Evolutionary conservation across 1,284 basidiomycete genomes (phyloP).

Genomic region (Volvariella surrecta): DNA sequence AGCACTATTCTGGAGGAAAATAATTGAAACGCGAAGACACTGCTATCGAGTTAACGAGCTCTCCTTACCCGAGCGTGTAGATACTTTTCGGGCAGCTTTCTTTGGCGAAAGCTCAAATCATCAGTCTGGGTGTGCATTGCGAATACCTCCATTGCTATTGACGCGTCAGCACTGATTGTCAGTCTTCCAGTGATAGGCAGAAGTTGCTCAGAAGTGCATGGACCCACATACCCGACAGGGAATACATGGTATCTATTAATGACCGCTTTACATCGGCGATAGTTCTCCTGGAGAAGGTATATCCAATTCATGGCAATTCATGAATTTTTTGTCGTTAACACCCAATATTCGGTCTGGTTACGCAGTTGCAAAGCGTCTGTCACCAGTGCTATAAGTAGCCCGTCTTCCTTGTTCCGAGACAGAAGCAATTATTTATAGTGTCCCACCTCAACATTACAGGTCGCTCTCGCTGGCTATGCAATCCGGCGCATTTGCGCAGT

Average conservation of each 20-base stretch:
- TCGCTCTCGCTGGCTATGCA: constrained; percentile 56
- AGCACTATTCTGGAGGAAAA: constrained; percentile 63
- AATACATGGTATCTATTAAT: constrained; percentile 23
- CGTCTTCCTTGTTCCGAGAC: background rate
- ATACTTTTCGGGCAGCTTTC: constrained; percentile 48
- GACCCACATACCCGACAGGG: constrained; percentile 42
- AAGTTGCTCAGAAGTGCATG: constrained; percentile 44
- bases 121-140: constrained; percentile 31
- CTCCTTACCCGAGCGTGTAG: constrained; percentile 32
- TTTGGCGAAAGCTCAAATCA: constrained; percentile 33
- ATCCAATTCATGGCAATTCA: background rate
- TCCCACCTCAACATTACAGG: constrained; percentile 25
- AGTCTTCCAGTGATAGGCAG: background rate
- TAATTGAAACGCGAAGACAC: constrained; percentile 52
- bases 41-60: constrained; percentile 38
- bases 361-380: constrained; percentile 42
- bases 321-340: too few relatives aligned
- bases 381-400: constrained; percentile 40
- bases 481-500: constrained; percentile 61
- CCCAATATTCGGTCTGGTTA: too few relatives aligned
- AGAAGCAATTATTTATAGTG: background rate
- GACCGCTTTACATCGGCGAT: constrained; percentile 26
- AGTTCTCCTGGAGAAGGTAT: constrained; percentile 38
- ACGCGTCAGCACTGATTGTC: background rate
- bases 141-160: background rate